phyloP scores from a whole-genome alignment of 306 rosid genomes.

The Aeschynomene evenia region DNA sequence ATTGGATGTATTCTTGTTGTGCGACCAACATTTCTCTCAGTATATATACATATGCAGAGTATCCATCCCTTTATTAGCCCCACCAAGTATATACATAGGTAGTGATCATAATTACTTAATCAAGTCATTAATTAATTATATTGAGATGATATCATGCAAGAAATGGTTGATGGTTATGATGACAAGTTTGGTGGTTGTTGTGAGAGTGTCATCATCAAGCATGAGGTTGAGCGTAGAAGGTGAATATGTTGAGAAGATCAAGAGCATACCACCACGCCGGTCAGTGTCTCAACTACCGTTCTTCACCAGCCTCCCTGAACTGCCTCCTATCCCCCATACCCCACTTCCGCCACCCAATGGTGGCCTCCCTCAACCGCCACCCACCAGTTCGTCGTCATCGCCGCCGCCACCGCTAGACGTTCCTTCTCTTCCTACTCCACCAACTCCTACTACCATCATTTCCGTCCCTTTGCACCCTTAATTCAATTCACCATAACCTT shows the following conservation, averaged over 20 bases:
- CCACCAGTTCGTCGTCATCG: neutral
- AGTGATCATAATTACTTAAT: too few relatives aligned
- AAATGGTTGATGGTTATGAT: too few relatives aligned
- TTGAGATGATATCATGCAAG: too few relatives aligned
- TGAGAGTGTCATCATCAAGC: constrained; percentile 33
- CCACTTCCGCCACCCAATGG: constrained; percentile 12
- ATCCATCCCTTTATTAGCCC: too few relatives aligned
- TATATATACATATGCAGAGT: too few relatives aligned
- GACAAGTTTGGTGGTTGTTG: constrained; percentile 13
- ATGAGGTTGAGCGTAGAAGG: constrained; percentile 9
- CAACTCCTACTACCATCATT: neutral
- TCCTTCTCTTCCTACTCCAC: neutral
- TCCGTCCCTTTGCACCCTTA: neutral
- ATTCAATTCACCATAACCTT: too few relatives aligned
- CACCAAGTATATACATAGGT: too few relatives aligned
- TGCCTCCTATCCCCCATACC: neutral
- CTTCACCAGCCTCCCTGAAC: constrained; percentile 26
- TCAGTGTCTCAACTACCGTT: constrained; percentile 23
- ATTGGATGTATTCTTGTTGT: too few relatives aligned
- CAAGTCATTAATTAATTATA: too few relatives aligned
- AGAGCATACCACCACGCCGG: too few relatives aligned
- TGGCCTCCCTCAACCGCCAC: neutral
- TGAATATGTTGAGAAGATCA: too few relatives aligned
- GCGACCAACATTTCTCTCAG: too few relatives aligned
- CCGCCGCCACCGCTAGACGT: neutral